Evolutionary conservation across 768 basidiomycete species (phyloP).

Genomic region (Gymnopilus junonius): DNA sequence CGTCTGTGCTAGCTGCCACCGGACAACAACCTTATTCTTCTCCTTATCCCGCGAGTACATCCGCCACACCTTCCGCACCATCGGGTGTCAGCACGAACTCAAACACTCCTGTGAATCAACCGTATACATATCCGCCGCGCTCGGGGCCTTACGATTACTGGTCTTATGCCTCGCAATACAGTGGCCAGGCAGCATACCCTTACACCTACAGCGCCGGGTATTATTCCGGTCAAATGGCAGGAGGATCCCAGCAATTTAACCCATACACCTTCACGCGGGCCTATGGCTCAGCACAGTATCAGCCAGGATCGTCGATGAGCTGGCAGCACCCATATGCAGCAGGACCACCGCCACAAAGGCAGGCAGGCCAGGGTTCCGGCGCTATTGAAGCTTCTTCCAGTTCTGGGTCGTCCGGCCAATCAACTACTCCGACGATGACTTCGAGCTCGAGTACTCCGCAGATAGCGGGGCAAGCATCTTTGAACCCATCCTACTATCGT

Average conservation of each 20-base stretch:
- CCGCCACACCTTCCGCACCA: constrained; percentile 12
- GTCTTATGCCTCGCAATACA: constrained; percentile 31
- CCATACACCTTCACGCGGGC: constrained; percentile 29
- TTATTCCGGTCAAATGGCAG: constrained; percentile 5
- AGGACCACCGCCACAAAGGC: not conserved
- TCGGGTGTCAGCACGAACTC: constrained; percentile 10
- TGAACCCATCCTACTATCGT: constrained; percentile 1
- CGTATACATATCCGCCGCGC: constrained; percentile 21
- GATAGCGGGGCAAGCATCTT: not conserved
- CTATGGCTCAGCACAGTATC: constrained; percentile 28
- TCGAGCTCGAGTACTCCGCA: not conserved
- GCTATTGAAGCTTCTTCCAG: not conserved
- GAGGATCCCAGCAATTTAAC: constrained; percentile 27
- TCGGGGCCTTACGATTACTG: constrained; percentile 41
- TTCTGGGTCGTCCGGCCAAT: not conserved
- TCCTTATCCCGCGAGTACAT: constrained; percentile 13
- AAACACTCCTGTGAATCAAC: constrained; percentile 5
- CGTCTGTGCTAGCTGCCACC: constrained; percentile 34
- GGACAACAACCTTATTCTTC: constrained; percentile 1
- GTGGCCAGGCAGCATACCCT: constrained; percentile 6
- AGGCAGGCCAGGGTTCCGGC: constrained; percentile 1
- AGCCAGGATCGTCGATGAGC: constrained; percentile 24
- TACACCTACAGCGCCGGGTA: not conserved
- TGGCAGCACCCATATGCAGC: constrained; percentile 42
- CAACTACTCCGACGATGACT: not conserved